Evolutionary conservation across 202 grass and related monocot genomes (phyloP), one percentile per base, ranked within the genome.

Genomic region (Elaeis oleifera): DNA sequence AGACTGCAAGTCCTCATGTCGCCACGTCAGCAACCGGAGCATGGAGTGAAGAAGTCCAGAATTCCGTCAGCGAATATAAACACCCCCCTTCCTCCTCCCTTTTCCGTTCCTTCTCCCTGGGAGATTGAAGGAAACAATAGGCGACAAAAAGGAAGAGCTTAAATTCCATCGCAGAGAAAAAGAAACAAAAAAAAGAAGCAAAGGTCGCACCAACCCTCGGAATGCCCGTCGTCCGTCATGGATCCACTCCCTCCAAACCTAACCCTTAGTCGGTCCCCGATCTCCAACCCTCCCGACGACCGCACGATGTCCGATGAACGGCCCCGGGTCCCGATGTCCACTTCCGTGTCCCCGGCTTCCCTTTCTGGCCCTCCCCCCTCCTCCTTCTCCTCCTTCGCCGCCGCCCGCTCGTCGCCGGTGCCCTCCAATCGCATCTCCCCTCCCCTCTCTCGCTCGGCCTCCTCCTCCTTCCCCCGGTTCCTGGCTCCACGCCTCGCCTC

Each of bases 401-500:
- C 56, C 50, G 61, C 59, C 49, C 7, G 51, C 49, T 54, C 57
- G 67, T 22, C 56, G 58, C 50, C 62, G 18, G 24, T 65, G 67
- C 63, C 51, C 65, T 56, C 9, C 65, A 68, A 18, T 68, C 65
- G 1, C 52, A 68, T 2, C 65, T 18, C 18, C 53, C 65, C 1
- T 68, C 65, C 3, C 29, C 65, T 28, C 65, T 68, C n/a, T 65
- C 72, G 25, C 61, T 59, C 54, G 72, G 63, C 24, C 61, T 67
- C 39, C 51, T 62, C 56, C 74, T 23, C 50, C 24, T 56, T n/a
- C 63, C 48, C 19, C 31, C 27, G 23, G 51, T 22, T 58, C 57
- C 71, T 62, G 22, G 48, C 74, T 51, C 1, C 74, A 51, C 18
- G 3, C 50, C 7, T 66, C 24, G 51, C 60, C 54, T 19, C 76